Evolutionary conservation across 164 flowering plant genomes (phyloP).

Genomic region (Tetrastigma voinierianum): DNA sequence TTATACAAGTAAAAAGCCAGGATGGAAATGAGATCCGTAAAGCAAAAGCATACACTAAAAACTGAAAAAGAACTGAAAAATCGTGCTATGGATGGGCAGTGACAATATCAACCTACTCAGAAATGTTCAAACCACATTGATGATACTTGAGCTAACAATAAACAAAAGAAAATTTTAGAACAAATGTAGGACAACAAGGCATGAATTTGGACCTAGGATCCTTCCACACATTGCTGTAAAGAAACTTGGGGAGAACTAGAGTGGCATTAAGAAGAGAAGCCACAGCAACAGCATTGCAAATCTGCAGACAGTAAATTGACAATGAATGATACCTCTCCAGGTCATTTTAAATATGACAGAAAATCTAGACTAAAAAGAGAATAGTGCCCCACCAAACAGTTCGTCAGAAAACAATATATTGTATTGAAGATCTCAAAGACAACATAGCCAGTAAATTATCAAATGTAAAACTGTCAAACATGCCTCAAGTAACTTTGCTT

Average conservation of each 20-base stretch:
- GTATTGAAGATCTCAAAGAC: not conserved
- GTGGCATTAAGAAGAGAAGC: conserved; percentile 95
- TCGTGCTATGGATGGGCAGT: not conserved
- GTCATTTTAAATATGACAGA: too few relatives aligned
- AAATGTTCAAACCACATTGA: not conserved
- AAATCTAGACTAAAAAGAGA: too few relatives aligned
- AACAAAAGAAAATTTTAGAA: not conserved
- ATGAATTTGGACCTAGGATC: conserved; percentile 75
- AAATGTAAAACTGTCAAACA: not conserved
- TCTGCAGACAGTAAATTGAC: conserved; percentile 45
- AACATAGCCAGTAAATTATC: too few relatives aligned
- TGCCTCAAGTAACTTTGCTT: not conserved
- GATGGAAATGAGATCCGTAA: too few relatives aligned
- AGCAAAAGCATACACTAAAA: too few relatives aligned
- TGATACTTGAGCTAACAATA: not conserved
- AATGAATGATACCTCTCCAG: not conserved
- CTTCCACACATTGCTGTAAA: conserved; percentile 97
- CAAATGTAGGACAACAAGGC: not conserved
- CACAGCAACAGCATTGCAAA: conserved; percentile 94
- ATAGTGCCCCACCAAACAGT: not conserved
- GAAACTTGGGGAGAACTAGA: conserved; percentile 85
- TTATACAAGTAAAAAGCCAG: too few relatives aligned
- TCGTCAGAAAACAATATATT: not conserved
- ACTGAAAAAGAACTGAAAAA: not conserved
- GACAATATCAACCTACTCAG: not conserved